These are phyloP conservation scores for Epichloe aotearoae DNA, from an alignment of 2,329 filamentous ascomycete species.

Conservation along the genomic window DNA sequence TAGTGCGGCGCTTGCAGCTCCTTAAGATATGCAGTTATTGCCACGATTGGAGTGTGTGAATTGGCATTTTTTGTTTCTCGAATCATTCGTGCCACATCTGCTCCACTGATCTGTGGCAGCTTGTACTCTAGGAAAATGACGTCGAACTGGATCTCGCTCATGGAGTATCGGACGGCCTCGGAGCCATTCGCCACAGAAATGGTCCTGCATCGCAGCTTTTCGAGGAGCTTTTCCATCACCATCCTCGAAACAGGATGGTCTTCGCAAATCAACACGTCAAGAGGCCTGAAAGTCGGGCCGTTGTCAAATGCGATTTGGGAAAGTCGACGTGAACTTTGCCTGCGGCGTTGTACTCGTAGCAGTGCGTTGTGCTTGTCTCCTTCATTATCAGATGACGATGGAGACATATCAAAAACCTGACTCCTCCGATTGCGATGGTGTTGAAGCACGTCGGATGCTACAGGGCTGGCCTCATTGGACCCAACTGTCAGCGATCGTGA, in stretches of 20 bases:
- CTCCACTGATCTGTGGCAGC: slow-evolving; percentile 85
- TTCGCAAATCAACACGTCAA: slow-evolving; percentile 93
- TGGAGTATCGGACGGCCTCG: slow-evolving; percentile 84
- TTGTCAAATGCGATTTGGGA: slow-evolving; percentile 83
- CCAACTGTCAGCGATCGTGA: slow-evolving; percentile 85
- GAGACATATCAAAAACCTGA: slow-evolving; percentile 91
- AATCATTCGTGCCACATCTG: slow-evolving; percentile 94
- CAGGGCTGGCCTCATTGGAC: slow-evolving; percentile 78
- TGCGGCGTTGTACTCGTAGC: slow-evolving; percentile 78
- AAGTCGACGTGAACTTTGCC: slow-evolving; percentile 89
- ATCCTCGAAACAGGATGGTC: slow-evolving; percentile 93
- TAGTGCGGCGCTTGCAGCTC: slow-evolving; percentile 90
- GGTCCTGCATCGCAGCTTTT: slow-evolving; percentile 88
- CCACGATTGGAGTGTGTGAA: slow-evolving; percentile 86
- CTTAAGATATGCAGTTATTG: slow-evolving; percentile 95
- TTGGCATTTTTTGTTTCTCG: slow-evolving; percentile 94
- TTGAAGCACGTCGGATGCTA: slow-evolving; percentile 54
- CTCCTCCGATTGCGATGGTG: slow-evolving; percentile 83
- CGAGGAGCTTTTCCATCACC: slow-evolving; percentile 97
- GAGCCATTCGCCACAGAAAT: slow-evolving; percentile 83
- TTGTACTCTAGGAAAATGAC: slow-evolving; percentile 98
- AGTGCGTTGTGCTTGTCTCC: slow-evolving; percentile 83
- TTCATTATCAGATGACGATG: slow-evolving; percentile 95
- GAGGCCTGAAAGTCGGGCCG: slow-evolving; percentile 72
- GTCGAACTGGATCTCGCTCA: slow-evolving; percentile 97